A percentile compares a stretch with the other conserved stretches of the same genome.
Conservation (phyloP, 768 basidiomycete genomes). For the Lyophyllum semitale region DNA sequence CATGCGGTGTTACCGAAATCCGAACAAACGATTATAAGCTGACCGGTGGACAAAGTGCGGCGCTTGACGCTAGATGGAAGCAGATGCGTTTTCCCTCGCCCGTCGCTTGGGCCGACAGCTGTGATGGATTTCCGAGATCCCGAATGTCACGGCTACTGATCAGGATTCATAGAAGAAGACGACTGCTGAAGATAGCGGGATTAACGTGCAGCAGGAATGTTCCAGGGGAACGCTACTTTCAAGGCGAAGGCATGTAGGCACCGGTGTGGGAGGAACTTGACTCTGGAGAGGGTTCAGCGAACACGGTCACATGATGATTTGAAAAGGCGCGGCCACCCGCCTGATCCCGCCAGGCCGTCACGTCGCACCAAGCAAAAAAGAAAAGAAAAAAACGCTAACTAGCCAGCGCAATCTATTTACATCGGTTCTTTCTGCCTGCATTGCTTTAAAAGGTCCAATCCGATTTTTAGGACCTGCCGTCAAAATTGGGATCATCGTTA, state of each 20-base stretch:
- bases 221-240: not conserved
- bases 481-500: no score
- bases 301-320: not conserved
- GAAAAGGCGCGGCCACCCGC: not conserved
- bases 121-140: slow-evolving; percentile 17
- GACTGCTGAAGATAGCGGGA: no score
- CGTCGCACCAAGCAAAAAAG: no score
- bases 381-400: no score
- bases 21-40: not conserved
- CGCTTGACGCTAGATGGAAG: not conserved
- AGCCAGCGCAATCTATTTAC: no score
- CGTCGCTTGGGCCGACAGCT: not conserved
- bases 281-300: no score
- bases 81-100: not conserved
- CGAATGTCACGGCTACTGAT: not conserved
- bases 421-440: no score
- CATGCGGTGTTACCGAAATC: not conserved
- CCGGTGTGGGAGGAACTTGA: no score
- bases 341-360: no score
- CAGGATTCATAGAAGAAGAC: not conserved
- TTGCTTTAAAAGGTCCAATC: no score
- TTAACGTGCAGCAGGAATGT: no score
- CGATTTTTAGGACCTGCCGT: no score
- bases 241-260: not conserved
- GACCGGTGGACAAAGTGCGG: not conserved